Evolutionary conservation across 257 asterid genomes (phyloP).

Genomic region (Petunia axillaris): DNA sequence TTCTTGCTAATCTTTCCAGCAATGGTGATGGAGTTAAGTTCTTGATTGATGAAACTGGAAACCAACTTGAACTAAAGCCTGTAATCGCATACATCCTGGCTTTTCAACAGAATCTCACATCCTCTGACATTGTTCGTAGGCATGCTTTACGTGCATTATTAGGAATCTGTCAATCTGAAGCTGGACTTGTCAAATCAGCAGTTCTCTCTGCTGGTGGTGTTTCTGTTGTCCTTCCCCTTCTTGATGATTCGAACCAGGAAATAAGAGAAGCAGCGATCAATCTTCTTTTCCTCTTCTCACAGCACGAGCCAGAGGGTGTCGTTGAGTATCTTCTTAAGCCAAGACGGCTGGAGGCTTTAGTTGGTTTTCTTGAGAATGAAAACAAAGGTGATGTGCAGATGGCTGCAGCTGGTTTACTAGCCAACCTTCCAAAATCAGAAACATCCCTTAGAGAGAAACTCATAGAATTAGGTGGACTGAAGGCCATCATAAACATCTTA

Average conservation of each 20-base stretch:
- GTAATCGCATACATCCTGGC: slow-evolving; percentile 44
- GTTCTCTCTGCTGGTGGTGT: slow-evolving; percentile 60
- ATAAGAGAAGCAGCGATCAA: slow-evolving; percentile 60
- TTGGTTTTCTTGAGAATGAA: slow-evolving; percentile 59
- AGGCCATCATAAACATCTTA: slow-evolving; percentile 51
- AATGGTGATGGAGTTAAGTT: slow-evolving; percentile 56
- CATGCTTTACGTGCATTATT: slow-evolving; percentile 58
- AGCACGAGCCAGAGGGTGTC: slow-evolving; percentile 65
- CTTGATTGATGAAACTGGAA: slow-evolving; percentile 47
- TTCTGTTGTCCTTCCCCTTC: slow-evolving; percentile 56
- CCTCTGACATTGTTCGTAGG: slow-evolving; percentile 43
- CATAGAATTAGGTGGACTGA: slow-evolving; percentile 61
- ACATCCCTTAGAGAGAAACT: slow-evolving; percentile 49
- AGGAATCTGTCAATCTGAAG: slow-evolving; percentile 58
- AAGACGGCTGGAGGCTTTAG: slow-evolving; percentile 56
- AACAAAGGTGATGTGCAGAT: slow-evolving; percentile 55
- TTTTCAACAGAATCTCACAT: slow-evolving; percentile 52
- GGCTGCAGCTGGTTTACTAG: slow-evolving; percentile 70
- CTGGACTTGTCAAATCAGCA: slow-evolving; percentile 57
- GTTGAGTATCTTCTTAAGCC: slow-evolving; percentile 68
- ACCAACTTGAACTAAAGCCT: slow-evolving; percentile 43
- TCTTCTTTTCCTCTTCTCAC: slow-evolving; percentile 61
- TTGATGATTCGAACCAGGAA: slow-evolving; percentile 60
- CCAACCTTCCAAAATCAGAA: slow-evolving; percentile 66
- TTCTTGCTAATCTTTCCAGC: slow-evolving; percentile 53